These are phyloP conservation scores for Sugiyamaella grinbergsii DNA, from an alignment of 1,139 yeast species.

Conservation along the genomic window DNA sequence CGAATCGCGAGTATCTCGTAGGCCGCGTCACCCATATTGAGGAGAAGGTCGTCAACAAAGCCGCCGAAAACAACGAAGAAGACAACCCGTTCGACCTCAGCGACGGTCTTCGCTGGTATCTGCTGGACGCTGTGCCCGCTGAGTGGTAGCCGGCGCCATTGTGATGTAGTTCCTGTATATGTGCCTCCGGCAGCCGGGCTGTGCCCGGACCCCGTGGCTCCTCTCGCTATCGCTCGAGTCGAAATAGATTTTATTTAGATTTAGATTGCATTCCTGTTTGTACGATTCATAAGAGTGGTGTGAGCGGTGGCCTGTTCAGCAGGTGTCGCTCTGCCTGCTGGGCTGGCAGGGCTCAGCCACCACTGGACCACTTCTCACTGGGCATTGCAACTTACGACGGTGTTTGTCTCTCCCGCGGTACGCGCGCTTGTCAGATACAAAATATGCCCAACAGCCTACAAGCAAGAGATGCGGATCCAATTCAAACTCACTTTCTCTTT, in stretches of 20 bases:
- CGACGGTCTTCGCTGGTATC: slow-evolving; percentile 46
- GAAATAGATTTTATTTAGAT: neutral
- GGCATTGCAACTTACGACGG: too few relatives aligned
- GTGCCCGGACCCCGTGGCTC: neutral
- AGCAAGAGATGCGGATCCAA: too few relatives aligned
- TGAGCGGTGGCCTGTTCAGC: too few relatives aligned
- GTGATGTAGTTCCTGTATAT: neutral
- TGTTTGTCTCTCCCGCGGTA: too few relatives aligned
- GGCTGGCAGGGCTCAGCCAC: too few relatives aligned
- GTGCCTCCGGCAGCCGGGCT: slow-evolving; percentile 5
- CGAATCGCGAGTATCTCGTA: slow-evolving; percentile 67
- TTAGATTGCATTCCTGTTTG: neutral
- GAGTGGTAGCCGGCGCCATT: slow-evolving; percentile 30
- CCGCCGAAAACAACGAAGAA: slow-evolving; percentile 31
- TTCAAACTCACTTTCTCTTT: neutral
- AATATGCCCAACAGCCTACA: too few relatives aligned
- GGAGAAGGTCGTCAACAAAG: slow-evolving; percentile 44
- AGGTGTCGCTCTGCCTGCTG: too few relatives aligned
- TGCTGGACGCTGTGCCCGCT: slow-evolving; percentile 38
- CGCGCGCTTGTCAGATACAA: too few relatives aligned
- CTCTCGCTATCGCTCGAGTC: neutral
- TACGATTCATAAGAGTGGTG: too few relatives aligned
- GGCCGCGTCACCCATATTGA: slow-evolving; percentile 59
- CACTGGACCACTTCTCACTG: too few relatives aligned
- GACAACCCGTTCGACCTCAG: slow-evolving; percentile 55